Percentiles rank a stretch among this genome's conserved stretches.
phyloP scores from a whole-genome alignment of 257 asterid genomes.

The Ajuga chamaepitys region DNA sequence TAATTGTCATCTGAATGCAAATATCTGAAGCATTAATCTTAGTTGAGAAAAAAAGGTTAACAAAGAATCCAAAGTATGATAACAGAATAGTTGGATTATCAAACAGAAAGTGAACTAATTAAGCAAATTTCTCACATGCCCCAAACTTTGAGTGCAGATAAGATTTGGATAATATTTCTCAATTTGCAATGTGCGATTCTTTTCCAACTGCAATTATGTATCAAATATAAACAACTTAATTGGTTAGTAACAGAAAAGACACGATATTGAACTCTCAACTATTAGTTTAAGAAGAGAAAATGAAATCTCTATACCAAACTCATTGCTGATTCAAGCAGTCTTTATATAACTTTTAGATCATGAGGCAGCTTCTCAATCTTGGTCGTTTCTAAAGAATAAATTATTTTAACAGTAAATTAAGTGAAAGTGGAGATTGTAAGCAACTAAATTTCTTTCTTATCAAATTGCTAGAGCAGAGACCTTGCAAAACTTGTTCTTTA shows the following conservation, averaged over 20 bases:
- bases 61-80: not conserved
- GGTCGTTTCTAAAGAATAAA: constrained; percentile 54
- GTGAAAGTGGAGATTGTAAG: not conserved
- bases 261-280: not conserved
- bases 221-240: constrained; percentile 14
- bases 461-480: constrained; percentile 28
- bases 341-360: constrained; percentile 58
- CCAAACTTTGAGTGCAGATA: constrained; percentile 78
- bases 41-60: constrained; percentile 6
- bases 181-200: constrained; percentile 58
- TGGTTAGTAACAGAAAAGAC: not conserved
- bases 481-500: constrained; percentile 66
- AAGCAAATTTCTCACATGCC: constrained; percentile 77
- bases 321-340: constrained; percentile 66
- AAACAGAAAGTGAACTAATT: not conserved
- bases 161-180: constrained; percentile 88
- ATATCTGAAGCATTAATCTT: constrained; percentile 22
- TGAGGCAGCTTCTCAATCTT: constrained; percentile 61
- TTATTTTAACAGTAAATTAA: constrained; percentile 18
- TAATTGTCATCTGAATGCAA: constrained; percentile 73
- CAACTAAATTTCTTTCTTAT: constrained; percentile 5
- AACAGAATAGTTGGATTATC: not conserved
- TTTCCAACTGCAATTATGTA: constrained; percentile 67
- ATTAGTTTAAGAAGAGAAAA: not conserved
- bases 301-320: constrained; percentile 46